These are phyloP conservation scores for Candida pseudofarinosa DNA, from an alignment of 805 yeast genomes.

Conservation along the genomic window DNA sequence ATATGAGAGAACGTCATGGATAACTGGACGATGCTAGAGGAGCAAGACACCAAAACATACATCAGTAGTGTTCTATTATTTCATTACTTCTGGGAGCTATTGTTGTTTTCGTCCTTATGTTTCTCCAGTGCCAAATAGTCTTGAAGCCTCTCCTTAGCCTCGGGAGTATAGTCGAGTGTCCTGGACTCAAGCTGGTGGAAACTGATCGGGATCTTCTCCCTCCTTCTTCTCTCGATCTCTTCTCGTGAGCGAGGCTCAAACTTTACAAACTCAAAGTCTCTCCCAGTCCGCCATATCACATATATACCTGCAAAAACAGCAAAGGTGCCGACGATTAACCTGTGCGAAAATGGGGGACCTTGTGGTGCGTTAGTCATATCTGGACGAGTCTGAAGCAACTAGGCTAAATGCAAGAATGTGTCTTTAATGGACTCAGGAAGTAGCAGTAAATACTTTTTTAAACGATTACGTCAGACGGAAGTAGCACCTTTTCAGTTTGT, in stretches of 20 bases:
- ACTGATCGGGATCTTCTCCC: slow-evolving; percentile 25
- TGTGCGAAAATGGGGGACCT: slow-evolving; percentile 31
- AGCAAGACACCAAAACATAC: too few species aligned
- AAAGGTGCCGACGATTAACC: slow-evolving; percentile 33
- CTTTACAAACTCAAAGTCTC: slow-evolving; percentile 37
- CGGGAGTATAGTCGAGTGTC: slow-evolving; percentile 41
- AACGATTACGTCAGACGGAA: too few species aligned
- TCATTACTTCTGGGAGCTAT: not conserved
- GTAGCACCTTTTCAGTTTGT: too few species aligned
- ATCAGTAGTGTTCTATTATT: too few species aligned
- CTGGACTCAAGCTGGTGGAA: slow-evolving; percentile 30
- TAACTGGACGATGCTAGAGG: too few species aligned
- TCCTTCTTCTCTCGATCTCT: slow-evolving; percentile 34
- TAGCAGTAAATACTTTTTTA: too few species aligned
- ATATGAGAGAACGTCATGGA: too few species aligned
- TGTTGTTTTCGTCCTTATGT: not conserved
- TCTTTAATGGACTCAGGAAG: too few species aligned
- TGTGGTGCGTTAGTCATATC: slow-evolving; percentile 19
- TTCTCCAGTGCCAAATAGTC: slow-evolving; percentile 2
- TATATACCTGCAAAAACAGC: slow-evolving; percentile 33
- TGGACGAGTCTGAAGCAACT: too few species aligned
- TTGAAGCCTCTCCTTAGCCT: slow-evolving; percentile 33
- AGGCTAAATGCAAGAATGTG: slow-evolving; percentile 1
- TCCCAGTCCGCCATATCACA: slow-evolving; percentile 29
- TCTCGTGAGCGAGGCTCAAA: slow-evolving; percentile 35